Conservation (phyloP, 2,329 filamentous ascomycete genomes). For the Sordariomycetes sp. region DNA sequence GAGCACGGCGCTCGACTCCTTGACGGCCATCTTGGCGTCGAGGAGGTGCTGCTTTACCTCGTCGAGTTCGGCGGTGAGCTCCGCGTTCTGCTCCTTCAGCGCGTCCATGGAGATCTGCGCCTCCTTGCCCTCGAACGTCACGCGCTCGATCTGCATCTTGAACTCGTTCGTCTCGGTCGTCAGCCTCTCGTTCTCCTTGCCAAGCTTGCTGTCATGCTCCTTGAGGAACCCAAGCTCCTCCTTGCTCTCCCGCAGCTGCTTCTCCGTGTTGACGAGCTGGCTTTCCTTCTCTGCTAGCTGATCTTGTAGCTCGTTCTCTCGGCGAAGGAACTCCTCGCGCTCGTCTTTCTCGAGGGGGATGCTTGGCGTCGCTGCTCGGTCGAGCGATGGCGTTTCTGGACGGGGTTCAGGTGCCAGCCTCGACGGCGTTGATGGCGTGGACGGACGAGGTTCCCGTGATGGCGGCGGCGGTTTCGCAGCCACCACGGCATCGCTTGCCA, state of each 20-base stretch:
- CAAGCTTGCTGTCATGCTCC: constrained; percentile 71
- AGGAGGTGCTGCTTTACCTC: constrained; percentile 93
- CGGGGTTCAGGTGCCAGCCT: constrained; percentile 45
- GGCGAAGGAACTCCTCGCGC: constrained; percentile 85
- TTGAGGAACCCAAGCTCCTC: constrained; percentile 80
- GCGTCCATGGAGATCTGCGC: constrained; percentile 96
- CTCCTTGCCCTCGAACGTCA: constrained; percentile 94
- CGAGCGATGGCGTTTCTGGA: constrained; percentile 54
- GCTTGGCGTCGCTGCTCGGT: constrained; percentile 78
- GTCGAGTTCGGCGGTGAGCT: constrained; percentile 84
- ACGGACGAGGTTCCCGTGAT: constrained; percentile 35
- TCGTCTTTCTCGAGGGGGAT: constrained; percentile 91
- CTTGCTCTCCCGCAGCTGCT: constrained; percentile 69
- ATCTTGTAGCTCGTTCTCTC: constrained; percentile 95
- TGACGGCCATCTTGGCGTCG: constrained; percentile 92
- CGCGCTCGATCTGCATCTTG: constrained; percentile 92
- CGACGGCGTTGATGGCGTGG: constrained; percentile 34
- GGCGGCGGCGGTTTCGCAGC: constrained; percentile 18
- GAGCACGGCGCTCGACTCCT: constrained; percentile 78
- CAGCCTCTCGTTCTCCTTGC: constrained; percentile 84
- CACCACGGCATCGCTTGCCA: constrained; percentile 35
- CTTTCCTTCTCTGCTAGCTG: constrained; percentile 90
- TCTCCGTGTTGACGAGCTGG: constrained; percentile 67
- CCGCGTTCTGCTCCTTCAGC: constrained; percentile 87
- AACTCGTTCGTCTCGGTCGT: constrained; percentile 81